Conservation (phyloP, 495 filamentous ascomycete species). For the Penicillium tannophilum region DNA sequence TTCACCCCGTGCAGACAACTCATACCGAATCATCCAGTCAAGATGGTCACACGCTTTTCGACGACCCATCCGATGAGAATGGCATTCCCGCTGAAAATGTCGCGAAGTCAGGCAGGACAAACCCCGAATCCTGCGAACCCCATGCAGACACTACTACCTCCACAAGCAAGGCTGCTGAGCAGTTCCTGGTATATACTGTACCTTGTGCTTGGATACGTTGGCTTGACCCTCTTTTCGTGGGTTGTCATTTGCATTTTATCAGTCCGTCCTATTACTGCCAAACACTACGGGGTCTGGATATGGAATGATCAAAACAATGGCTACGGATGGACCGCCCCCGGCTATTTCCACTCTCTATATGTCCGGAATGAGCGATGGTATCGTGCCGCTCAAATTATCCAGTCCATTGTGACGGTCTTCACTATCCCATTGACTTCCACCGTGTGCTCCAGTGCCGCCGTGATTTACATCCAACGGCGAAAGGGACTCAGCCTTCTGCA, state of each 20-base stretch:
- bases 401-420: constrained; percentile 23
- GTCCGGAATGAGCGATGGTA: constrained; percentile 25
- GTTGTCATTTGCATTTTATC: neutral
- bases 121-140: neutral
- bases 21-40: neutral
- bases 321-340: neutral
- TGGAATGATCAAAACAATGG: neutral
- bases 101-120: neutral
- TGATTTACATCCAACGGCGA: constrained; percentile 27
- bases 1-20: neutral
- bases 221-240: constrained; percentile 5
- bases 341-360: neutral
- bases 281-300: neutral
- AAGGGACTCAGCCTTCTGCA: constrained; percentile 20
- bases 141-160: neutral
- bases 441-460: constrained; percentile 31
- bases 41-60: neutral
- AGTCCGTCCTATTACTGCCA: neutral
- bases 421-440: constrained; percentile 32
- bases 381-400: constrained; percentile 25
- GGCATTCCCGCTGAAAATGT: neutral
- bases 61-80: neutral
- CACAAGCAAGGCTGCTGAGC: neutral
- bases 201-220: neutral
- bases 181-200: neutral